Evolutionary conservation across 495 filamentous ascomycete genomes (phyloP), one percentile per base, ranked within the genome.

Genomic region (Cercophora scortea): DNA sequence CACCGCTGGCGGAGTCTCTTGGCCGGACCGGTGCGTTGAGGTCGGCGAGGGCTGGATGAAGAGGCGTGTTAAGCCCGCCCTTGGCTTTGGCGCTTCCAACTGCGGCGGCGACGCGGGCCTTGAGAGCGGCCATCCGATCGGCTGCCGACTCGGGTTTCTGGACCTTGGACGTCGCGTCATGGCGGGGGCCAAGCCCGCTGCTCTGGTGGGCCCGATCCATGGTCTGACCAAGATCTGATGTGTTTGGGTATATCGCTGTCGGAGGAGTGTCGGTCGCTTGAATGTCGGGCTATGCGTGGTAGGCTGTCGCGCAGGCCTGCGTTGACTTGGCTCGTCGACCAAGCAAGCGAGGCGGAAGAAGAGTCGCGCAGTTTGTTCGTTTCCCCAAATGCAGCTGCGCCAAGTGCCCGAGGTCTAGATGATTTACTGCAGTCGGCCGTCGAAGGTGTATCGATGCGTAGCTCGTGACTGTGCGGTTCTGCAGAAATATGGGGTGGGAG

Each of bases 11-110:
- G 11, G 52, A 54, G 33, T 54, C 54, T 3, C 72, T 70, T 7
- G 86, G 78, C 50, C 82, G 85, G 46, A 51, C 25, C 51, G 76
- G 79, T 50, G 84, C 77, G 16, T 76, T 77, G 19, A 82, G 73
- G 62, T 95, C 90, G 43, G 86, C 85, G 48, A 97, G 78, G 32
- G 88, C 88, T 16, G 92, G 92, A 62, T 97, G 92, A 48, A 97
- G 79, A 47, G 89, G 90, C 17, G 93, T 87, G 61, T 91, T 91
- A 33, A 97, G 71, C 32, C 92, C 92, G 54, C 92, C 88, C 65
- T 73, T 71, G 55, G 78, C 71, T 65, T 80, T 80, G 67, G 71
- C 67, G 10, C 66, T 75, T 42, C 77, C 78, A 15, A 88, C 84
- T 45, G 88, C 84, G 43, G 87, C 86, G 39, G 86, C 86, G 10